Evolutionary conservation across 2,329 filamentous ascomycete species (phyloP).

Genomic region (Dothistroma septosporum): DNA sequence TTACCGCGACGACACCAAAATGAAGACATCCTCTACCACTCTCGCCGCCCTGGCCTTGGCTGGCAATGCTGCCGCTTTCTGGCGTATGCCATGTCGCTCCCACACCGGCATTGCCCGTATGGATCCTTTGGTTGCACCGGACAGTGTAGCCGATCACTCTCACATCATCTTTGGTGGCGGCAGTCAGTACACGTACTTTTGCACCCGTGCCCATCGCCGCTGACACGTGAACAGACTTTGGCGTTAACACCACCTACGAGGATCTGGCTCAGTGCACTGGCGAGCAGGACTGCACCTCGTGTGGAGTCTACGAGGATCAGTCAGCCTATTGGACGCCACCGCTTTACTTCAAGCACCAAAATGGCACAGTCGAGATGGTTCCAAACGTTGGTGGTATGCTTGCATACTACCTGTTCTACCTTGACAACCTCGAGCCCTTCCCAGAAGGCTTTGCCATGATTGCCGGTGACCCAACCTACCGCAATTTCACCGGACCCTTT

Average conservation of each 20-base stretch:
- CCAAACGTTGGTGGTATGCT: conserved; percentile 77
- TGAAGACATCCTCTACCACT: conserved; percentile 24
- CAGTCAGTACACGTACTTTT: conserved; percentile 53
- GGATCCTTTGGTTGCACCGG: conserved; percentile 69
- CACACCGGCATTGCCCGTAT: conserved; percentile 66
- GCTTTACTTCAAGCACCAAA: conserved; percentile 70
- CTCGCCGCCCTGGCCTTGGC: conserved; percentile 29
- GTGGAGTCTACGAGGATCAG: conserved; percentile 72
- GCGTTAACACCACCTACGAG: conserved; percentile 52
- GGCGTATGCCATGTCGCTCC: conserved; percentile 81
- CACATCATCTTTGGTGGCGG: conserved; percentile 73
- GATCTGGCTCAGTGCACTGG: conserved; percentile 61
- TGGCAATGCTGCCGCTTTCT: conserved; percentile 59
- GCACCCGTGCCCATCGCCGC: background rate
- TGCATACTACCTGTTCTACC: conserved; percentile 82
- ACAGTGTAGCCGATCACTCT: conserved; percentile 58
- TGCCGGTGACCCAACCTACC: conserved; percentile 64
- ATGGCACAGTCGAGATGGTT: conserved; percentile 65
- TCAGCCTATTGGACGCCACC: conserved; percentile 82
- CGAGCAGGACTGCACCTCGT: conserved; percentile 69
- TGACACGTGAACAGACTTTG: conserved; percentile 55
- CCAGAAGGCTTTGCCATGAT: conserved; percentile 77
- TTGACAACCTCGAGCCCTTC: conserved; percentile 64
- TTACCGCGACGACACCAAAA: conserved; percentile 11
- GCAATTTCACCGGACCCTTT: conserved; percentile 66